Conservation (phyloP, 192 early-diverging fungal genomes). For the Coemansia sp. region DNA sequence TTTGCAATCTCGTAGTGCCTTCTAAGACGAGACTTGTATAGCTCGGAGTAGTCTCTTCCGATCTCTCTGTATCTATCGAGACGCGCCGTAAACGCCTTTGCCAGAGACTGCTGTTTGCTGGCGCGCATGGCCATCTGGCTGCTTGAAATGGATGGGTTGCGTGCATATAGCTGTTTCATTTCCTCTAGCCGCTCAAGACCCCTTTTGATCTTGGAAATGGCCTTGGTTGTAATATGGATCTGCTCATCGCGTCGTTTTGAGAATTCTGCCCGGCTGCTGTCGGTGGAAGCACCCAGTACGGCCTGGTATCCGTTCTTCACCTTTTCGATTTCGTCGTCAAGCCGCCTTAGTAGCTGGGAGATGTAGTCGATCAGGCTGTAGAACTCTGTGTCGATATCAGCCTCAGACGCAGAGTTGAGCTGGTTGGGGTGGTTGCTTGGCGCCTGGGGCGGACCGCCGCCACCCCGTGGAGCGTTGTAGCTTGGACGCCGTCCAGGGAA, state of each 20-base stretch:
- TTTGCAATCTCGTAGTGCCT: constrained; percentile 52
- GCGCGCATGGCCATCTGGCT: constrained; percentile 21
- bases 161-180: constrained; percentile 9
- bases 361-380: constrained; percentile 7
- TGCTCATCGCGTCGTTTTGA: constrained; percentile 12
- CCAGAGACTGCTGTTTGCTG: constrained; percentile 26
- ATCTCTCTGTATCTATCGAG: constrained; percentile 50
- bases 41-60: constrained; percentile 48
- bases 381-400: constrained; percentile 8
- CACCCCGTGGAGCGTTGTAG: neutral
- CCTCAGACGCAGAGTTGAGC: constrained; percentile 1
- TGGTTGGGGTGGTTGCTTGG: constrained; percentile 6
- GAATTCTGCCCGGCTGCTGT: neutral
- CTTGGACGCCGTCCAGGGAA: neutral
- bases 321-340: constrained; percentile 4
- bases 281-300: neutral
- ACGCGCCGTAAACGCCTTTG: constrained; percentile 37
- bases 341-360: constrained; percentile 2
- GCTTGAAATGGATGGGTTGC: constrained; percentile 19
- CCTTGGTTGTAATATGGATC: constrained; percentile 12
- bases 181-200: constrained; percentile 19
- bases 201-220: constrained; percentile 16
- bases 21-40: constrained; percentile 46
- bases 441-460: neutral
- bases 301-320: constrained; percentile 10